Evolutionary conservation across 2,329 filamentous ascomycete genomes (phyloP), one percentile per base, ranked within the genome.

Genomic region (Thermomyces lanuginosus): DNA sequence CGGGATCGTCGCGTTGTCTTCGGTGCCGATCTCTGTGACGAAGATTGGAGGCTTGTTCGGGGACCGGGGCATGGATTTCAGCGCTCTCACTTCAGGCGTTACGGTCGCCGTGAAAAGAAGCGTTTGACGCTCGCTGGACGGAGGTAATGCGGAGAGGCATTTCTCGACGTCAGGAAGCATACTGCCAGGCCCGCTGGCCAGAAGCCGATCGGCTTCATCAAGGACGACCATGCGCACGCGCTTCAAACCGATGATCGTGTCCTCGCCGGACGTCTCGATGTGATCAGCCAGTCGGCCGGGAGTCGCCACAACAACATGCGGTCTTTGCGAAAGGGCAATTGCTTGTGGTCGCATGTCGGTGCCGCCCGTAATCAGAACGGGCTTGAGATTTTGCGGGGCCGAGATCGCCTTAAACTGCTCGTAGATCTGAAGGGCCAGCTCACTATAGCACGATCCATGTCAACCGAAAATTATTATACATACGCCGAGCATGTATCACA

Each of bases 391-490:
- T 44, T 92, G 82, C 0, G 80, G 77, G 3, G 83, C 73, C 2
- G 82, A 86, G 29, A 98, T 82, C 8, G 89, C 89, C 46, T 82
- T 82, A 59, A 95, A 76, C 52, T 98, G 89, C 56, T 98, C 89
- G 49, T 76, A 91, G 26, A 98, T 93, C 49, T 98, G 89, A 12
- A 95, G 67, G 3, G 89, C 89, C 32, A 98, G 69, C 58, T 98
- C 89, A 42, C 80, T 70, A 13, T 11, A 14, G 7, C n/a, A n/a
- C n/a, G n/a, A n/a, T n/a, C n/a, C n/a, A n/a, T n/a, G n/a, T n/a
- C n/a, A 16, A 25, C 14, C 12, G 21, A 28, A 10, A 24, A 20
- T 29, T 18, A 33, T 8, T 19, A 24, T 24, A 23, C 14, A 28
- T 10, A n/a, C 5, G 16, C 15, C n/a, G 16, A 21, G 16, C 17